Conservation (phyloP, 129 eudicot genomes). For the Escallonia rubra region DNA sequence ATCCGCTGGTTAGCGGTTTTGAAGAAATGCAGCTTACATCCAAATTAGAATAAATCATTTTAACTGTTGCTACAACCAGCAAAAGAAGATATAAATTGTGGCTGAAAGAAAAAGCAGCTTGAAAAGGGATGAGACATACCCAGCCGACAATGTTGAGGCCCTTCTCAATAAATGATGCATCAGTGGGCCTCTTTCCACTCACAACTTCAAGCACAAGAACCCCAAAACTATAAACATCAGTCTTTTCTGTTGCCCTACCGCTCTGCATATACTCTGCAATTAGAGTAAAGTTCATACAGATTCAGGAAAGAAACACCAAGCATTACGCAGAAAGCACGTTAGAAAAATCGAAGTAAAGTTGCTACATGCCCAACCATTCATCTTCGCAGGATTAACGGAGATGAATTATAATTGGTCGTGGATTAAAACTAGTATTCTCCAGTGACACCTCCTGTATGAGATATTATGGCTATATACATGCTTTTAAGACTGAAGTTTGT, state of each 20-base stretch:
- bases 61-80: background rate
- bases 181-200: slow-evolving; percentile 84
- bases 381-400: too few species aligned
- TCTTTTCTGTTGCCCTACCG: slow-evolving; percentile 86
- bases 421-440: too few species aligned
- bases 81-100: background rate
- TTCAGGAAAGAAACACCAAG: background rate
- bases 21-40: too few species aligned
- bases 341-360: too few species aligned
- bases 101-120: background rate
- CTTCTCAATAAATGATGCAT: slow-evolving; percentile 83
- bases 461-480: too few species aligned
- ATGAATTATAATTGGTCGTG: too few species aligned
- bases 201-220: slow-evolving; percentile 72
- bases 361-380: too few species aligned
- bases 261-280: slow-evolving; percentile 94
- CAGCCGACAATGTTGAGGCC: slow-evolving; percentile 83
- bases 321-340: too few species aligned
- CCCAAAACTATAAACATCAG: slow-evolving; percentile 79
- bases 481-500: too few species aligned
- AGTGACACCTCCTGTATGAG: too few species aligned
- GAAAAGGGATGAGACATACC: slow-evolving; percentile 39
- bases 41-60: too few species aligned
- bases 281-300: slow-evolving; percentile 3
- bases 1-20: too few species aligned